Conservation (phyloP, 176 grass and related monocot genomes). For the barley (Hordeum vulgare) region DNA sequence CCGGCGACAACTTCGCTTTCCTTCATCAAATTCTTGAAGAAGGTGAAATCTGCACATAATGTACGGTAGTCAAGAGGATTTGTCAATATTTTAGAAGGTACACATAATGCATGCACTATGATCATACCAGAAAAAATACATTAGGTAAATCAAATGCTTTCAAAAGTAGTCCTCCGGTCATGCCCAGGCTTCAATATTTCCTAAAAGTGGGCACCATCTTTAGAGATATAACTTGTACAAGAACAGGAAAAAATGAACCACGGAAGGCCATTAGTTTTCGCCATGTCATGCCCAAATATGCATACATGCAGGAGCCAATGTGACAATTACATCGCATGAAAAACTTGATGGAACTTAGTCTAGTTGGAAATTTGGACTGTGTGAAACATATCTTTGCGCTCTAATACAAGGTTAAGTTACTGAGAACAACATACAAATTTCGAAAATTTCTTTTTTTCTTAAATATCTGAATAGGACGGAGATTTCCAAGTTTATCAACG, state of each 20-base stretch:
- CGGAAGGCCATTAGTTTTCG: not conserved
- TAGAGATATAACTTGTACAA: not conserved
- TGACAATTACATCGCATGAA: not conserved
- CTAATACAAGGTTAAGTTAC: not conserved
- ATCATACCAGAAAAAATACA: not conserved
- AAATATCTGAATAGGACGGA: not conserved
- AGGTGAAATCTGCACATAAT: constrained; percentile 75
- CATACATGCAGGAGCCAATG: not conserved
- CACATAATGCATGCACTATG: not conserved
- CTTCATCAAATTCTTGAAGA: constrained; percentile 98
- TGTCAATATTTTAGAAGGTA: not conserved
- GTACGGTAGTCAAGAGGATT: constrained; percentile 3
- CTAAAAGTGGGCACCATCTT: not conserved
- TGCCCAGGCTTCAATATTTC: not conserved
- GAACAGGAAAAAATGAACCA: not conserved
- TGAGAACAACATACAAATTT: not conserved
- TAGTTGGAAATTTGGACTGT: not conserved
- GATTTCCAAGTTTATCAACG: not conserved
- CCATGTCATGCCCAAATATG: not conserved
- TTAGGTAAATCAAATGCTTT: not conserved
- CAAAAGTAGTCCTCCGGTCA: not conserved
- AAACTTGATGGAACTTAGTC: not conserved
- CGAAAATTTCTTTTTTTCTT: not conserved
- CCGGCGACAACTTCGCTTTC: constrained; percentile 91
- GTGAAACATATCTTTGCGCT: not conserved